Conservation (phyloP, 2,329 filamentous ascomycete genomes). For the Diaporthe capsici region DNA sequence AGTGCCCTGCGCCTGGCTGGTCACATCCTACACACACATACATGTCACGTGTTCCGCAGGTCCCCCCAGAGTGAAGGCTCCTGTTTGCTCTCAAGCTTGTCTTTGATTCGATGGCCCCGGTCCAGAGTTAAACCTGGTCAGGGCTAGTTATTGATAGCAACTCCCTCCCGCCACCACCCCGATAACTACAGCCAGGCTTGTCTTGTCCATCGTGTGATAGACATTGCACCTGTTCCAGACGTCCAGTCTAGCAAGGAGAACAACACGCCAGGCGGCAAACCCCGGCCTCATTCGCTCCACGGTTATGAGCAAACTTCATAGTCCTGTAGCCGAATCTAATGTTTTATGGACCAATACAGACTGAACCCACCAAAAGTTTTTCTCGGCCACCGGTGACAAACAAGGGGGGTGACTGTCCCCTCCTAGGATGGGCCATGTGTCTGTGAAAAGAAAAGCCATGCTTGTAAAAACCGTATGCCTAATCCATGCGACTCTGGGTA, state of each 20-base stretch:
- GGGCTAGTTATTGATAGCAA: constrained; percentile 22
- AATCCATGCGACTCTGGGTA: constrained; percentile 39
- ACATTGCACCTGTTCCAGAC: neutral
- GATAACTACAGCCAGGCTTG: neutral
- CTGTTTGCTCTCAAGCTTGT: constrained; percentile 11
- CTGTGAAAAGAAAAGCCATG: constrained; percentile 35
- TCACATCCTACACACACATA: neutral
- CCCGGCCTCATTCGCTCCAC: constrained; percentile 20
- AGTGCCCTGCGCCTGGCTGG: neutral
- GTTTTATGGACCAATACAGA: constrained; percentile 33
- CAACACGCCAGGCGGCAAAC: neutral
- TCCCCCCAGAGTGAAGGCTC: neutral
- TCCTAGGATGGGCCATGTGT: neutral
- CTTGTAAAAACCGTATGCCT: constrained; percentile 32
- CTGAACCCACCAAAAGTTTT: constrained; percentile 26
- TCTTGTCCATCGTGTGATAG: constrained; percentile 15
- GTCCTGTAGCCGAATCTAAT: constrained; percentile 34
- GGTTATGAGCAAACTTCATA: constrained; percentile 22
- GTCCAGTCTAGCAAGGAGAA: neutral
- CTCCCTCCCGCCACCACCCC: constrained; percentile 3
- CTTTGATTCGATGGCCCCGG: constrained; percentile 1
- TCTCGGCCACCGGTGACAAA: constrained; percentile 12
- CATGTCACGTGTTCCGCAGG: constrained; percentile 17
- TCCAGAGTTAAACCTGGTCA: neutral
- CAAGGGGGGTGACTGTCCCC: neutral